Base-by-base conservation (phyloP, 2,329 filamentous ascomycete genomes). In the Seiridium unicorne region DNA sequence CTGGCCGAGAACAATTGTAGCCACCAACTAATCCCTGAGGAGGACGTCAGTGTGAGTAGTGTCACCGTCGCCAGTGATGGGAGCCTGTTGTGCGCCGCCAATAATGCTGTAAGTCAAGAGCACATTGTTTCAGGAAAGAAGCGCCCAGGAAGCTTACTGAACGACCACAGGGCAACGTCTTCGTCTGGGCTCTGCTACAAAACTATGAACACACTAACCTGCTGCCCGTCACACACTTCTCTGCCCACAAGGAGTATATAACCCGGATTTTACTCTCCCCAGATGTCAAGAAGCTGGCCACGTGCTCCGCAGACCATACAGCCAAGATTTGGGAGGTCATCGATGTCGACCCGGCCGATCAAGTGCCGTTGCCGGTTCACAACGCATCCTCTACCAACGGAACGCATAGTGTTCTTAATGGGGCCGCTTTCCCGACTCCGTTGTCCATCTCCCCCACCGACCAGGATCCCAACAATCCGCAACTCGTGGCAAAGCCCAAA, bases 51-150 rank as follows among this genome's bases (percentile, higher is more conserved):
- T 0, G 91, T 99, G 34, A 90, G 93, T 9, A 97, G 93, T 71
- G 93, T 99, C 35, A 98, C 95, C 2, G 93, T 99, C 55, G 95
- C 95, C 3, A 97, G 90, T 61, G 95, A 99, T 73, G 95, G 95
- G 3, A 92, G 91, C 38, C 84, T 98, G 61, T 86, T 99, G 1
- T 97, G 93, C 70, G 95, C 95, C 3, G 94, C 93, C 57, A 98
- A 97, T 70, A 97, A 95, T 69, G 85, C 87, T 62, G 92, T 96
- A 82, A 62, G 84, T 67, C 13, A 13, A 2, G 3, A 5, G 9
- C 35, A 10, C 11, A 10, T 18, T n/a, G 9, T n/a, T 5, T 42
- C n/a, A 31, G 7, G 31, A 8, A 9, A 18, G 5, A 40, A 7
- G 11, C 8, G 36, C 13, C 18, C 18, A 1, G 10, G 6, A 10